phyloP scores from a whole-genome alignment of 176 grass and related monocot species.

The Musa beccarii region DNA sequence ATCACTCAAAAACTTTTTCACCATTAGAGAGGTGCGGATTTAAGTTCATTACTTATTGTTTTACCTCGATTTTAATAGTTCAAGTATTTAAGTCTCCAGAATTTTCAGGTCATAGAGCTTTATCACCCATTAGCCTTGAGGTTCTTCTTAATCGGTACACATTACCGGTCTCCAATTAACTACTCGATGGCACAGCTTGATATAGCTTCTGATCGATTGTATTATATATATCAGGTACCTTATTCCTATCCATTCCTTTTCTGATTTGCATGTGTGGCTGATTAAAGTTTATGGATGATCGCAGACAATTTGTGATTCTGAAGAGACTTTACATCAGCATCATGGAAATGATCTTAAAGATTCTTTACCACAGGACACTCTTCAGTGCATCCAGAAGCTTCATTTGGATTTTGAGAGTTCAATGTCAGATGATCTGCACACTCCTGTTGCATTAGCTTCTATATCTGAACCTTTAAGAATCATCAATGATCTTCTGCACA shows the following conservation, averaged over 20 bases:
- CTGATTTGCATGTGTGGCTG: not conserved
- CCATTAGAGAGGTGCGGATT: slow-evolving; percentile 54
- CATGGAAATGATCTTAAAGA: slow-evolving; percentile 20
- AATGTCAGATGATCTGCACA: slow-evolving; percentile 87
- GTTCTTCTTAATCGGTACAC: slow-evolving; percentile 92
- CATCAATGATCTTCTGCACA: slow-evolving; percentile 79
- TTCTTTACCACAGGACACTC: slow-evolving; percentile 43
- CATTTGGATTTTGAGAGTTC: slow-evolving; percentile 56
- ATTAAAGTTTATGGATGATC: not conserved
- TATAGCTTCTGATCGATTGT: slow-evolving; percentile 82
- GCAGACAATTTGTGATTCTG: slow-evolving; percentile 65
- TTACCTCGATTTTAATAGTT: slow-evolving; percentile 7
- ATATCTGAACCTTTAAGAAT: slow-evolving; percentile 76
- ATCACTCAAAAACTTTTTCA: slow-evolving; percentile 75
- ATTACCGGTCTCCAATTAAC: slow-evolving; percentile 75
- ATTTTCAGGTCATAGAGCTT: slow-evolving; percentile 60
- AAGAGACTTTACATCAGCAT: slow-evolving; percentile 41
- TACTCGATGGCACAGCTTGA: slow-evolving; percentile 73
- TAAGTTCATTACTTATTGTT: slow-evolving; percentile 4
- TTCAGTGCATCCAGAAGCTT: slow-evolving; percentile 55
- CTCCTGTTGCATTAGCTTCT: slow-evolving; percentile 56
- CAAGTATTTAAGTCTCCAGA: not conserved
- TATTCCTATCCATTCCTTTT: not conserved
- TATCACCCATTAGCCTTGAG: slow-evolving; percentile 87
- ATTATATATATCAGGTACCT: slow-evolving; percentile 86